A percentile compares a stretch with the other conserved stretches of the same genome.
phyloP scores from a whole-genome alignment of 1,139 yeast genomes.

The Debaryomyces psychrophilus region DNA sequence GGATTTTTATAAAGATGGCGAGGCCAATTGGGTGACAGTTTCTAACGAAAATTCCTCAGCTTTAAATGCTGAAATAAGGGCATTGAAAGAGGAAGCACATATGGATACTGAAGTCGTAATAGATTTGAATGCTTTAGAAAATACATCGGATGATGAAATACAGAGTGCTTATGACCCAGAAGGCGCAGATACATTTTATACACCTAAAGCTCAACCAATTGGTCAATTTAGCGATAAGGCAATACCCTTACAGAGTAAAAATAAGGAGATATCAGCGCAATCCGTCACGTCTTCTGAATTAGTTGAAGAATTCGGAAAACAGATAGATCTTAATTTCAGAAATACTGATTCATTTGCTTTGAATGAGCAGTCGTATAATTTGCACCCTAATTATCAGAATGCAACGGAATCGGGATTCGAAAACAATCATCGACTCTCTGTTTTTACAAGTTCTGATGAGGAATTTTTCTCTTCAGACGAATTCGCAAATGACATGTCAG shows the following conservation, averaged over 20 bases:
- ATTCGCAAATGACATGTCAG: conserved; percentile 15
- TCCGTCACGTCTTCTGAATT: conserved; percentile 37
- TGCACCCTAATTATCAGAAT: background rate
- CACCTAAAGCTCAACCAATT: conserved; percentile 4
- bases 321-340: conserved; percentile 25
- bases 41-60: conserved; percentile 28
- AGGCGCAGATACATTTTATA: conserved; percentile 3
- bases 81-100: conserved; percentile 22
- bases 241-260: conserved; percentile 2
- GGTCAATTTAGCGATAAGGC: conserved; percentile 13
- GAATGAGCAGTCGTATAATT: background rate
- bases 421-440: background rate
- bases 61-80: conserved; percentile 25
- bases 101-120: conserved; percentile 22
- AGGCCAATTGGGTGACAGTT: conserved; percentile 40
- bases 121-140: conserved; percentile 10
- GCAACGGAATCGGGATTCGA: background rate
- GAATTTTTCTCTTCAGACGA: conserved; percentile 40
- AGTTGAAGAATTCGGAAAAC: conserved; percentile 34
- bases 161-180: background rate
- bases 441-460: conserved; percentile 31
- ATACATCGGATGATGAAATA: background rate
- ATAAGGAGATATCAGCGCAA: conserved; percentile 25
- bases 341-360: background rate
- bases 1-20: conserved; percentile 34